Conservation (phyloP, 495 filamentous ascomycete species). For the Hypoxylon lenormandii region DNA sequence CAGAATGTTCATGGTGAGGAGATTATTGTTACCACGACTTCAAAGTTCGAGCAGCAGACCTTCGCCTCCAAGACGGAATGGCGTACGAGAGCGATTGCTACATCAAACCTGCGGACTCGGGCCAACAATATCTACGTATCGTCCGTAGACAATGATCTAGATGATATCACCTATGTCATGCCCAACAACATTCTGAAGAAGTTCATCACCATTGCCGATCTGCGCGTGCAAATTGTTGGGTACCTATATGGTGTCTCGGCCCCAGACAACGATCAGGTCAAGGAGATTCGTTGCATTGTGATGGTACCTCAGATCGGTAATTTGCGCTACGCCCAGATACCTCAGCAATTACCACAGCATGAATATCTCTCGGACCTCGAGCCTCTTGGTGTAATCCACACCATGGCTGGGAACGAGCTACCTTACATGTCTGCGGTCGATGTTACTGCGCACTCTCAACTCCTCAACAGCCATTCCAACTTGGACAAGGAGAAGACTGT, state of each 20-base stretch:
- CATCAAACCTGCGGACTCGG: constrained; percentile 92
- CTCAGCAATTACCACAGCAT: constrained; percentile 92
- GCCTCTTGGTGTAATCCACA: constrained; percentile 95
- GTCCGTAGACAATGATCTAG: constrained; percentile 84
- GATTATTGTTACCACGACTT: constrained; percentile 97
- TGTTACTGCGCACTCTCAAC: constrained; percentile 88
- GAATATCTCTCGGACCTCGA: constrained; percentile 89
- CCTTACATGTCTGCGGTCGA: constrained; percentile 95
- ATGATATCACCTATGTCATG: constrained; percentile 94
- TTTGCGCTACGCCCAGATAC: constrained; percentile 88
- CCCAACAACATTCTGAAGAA: constrained; percentile 98
- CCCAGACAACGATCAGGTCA: constrained; percentile 93
- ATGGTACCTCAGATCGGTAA: constrained; percentile 98
- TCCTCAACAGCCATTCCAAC: constrained; percentile 82
- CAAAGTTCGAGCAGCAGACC: constrained; percentile 94
- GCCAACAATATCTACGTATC: constrained; percentile 99
- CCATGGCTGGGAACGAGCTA: constrained; percentile 91
- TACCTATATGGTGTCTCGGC: constrained; percentile 95
- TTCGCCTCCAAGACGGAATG: constrained; percentile 99
- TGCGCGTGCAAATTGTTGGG: constrained; percentile 94
- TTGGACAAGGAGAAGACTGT: constrained; percentile 94
- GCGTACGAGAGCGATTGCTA: constrained; percentile 95
- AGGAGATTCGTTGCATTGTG: constrained; percentile 94
- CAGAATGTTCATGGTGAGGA: constrained; percentile 98
- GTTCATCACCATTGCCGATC: constrained; percentile 97